A percentile compares a stretch with the other conserved stretches of the same genome.
Conservation (phyloP, 2,329 filamentous ascomycete genomes). For the Sporothrix protearum region DNA sequence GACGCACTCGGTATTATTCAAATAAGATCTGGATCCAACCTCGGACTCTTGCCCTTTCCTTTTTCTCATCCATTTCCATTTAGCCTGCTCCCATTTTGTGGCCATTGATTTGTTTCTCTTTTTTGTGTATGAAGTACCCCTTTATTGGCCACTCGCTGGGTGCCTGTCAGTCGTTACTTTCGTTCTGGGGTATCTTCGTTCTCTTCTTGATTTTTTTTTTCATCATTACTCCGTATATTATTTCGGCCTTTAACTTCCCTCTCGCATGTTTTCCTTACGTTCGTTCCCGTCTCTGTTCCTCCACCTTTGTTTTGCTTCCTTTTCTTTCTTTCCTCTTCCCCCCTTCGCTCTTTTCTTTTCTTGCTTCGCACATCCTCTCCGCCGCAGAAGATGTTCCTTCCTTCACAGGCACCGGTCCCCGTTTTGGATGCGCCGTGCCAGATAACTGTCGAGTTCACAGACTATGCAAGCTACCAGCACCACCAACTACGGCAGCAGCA, state of each 20-base stretch:
- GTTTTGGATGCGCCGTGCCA: conserved; percentile 43
- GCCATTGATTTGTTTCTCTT: not conserved
- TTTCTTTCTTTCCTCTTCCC: not conserved
- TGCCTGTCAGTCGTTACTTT: not conserved
- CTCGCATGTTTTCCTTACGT: not conserved
- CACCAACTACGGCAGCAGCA: conserved; percentile 22
- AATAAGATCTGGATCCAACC: conserved; percentile 20
- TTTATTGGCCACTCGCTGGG: not conserved
- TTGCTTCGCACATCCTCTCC: conserved; percentile 11
- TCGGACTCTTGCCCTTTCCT: conserved; percentile 7
- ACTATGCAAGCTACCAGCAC: conserved; percentile 31
- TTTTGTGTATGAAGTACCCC: not conserved
- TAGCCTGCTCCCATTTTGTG: not conserved
- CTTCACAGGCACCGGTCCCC: conserved; percentile 47
- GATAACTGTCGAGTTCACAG: conserved; percentile 37
- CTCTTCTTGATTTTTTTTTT: not conserved
- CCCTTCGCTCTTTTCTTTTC: conserved; percentile 1
- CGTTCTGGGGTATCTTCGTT: not conserved
- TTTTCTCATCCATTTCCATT: not conserved
- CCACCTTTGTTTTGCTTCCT: not conserved
- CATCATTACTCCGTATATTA: not conserved
- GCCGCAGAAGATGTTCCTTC: conserved; percentile 51
- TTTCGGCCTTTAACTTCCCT: not conserved
- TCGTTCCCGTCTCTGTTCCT: not conserved
- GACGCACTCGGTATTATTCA: no score